These are phyloP conservation scores for Exophiala calicioides DNA, from an alignment of 2,329 filamentous ascomycete genomes.

Conservation along the genomic window DNA sequence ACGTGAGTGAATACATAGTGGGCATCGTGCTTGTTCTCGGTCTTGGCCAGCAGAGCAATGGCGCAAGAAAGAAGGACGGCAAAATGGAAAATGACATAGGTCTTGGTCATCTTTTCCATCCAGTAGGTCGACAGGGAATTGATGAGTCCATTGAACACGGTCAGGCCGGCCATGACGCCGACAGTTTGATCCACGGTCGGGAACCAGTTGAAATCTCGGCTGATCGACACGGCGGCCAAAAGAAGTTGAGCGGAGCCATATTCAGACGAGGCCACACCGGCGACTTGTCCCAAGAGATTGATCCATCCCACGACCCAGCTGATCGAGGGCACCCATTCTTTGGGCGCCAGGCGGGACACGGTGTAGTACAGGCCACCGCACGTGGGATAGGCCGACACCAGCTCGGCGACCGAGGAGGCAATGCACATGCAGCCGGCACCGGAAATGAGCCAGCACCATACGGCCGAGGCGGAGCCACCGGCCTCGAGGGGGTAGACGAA, in stretches of 20 bases:
- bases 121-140: constrained; percentile 58
- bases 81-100: constrained; percentile 60
- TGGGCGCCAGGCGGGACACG: constrained; percentile 57
- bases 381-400: constrained; percentile 61
- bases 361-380: constrained; percentile 59
- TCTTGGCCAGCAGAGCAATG: constrained; percentile 54
- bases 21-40: constrained; percentile 53
- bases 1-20: constrained; percentile 59
- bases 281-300: constrained; percentile 52
- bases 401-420: constrained; percentile 55
- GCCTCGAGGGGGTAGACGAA: constrained; percentile 56
- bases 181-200: constrained; percentile 52
- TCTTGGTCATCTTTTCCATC: constrained; percentile 61
- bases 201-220: constrained; percentile 48
- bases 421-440: constrained; percentile 60
- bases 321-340: constrained; percentile 46
- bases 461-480: constrained; percentile 55
- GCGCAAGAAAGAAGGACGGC: constrained; percentile 53
- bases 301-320: constrained; percentile 53
- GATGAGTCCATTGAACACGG: constrained; percentile 53
- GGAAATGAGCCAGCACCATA: constrained; percentile 62
- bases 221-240: constrained; percentile 57
- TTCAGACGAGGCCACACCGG: constrained; percentile 58
- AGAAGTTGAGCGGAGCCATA: constrained; percentile 60
- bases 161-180: constrained; percentile 58